Evolutionary conservation across 805 yeast genomes (phyloP).

Genomic region (Zygosaccharomyces lentus): DNA sequence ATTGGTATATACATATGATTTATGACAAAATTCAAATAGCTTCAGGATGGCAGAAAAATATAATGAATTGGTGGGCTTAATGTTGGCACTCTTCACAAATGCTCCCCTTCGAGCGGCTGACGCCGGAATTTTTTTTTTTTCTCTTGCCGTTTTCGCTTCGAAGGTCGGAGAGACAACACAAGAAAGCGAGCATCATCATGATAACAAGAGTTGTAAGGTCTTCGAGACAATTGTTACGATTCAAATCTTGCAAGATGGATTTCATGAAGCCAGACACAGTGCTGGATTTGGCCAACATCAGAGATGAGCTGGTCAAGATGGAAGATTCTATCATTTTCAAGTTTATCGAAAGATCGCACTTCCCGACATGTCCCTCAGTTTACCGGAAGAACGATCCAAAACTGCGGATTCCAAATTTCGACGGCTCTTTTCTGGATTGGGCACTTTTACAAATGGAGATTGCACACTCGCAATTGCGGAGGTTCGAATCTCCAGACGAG

Average conservation of each 20-base stretch:
- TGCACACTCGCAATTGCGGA: slow-evolving; percentile 71
- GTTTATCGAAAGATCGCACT: slow-evolving; percentile 90
- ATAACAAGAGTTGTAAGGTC: neutral
- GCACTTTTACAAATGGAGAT: slow-evolving; percentile 69
- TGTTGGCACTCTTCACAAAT: too few relatives aligned
- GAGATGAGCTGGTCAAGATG: slow-evolving; percentile 83
- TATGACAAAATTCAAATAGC: neutral
- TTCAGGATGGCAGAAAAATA: neutral
- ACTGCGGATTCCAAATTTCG: slow-evolving; percentile 58
- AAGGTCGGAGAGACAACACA: neutral
- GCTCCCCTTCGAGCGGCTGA: neutral
- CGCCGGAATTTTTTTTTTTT: neutral
- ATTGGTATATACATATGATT: neutral
- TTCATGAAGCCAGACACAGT: slow-evolving; percentile 80
- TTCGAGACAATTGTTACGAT: neutral
- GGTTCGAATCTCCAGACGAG: slow-evolving; percentile 95
- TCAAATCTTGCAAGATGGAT: slow-evolving; percentile 50
- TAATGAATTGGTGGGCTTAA: neutral
- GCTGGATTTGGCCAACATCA: slow-evolving; percentile 72
- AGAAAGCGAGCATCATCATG: neutral
- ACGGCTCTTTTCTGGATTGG: slow-evolving; percentile 88
- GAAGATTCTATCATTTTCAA: slow-evolving; percentile 94
- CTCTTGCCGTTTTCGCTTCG: neutral
- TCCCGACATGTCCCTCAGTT: slow-evolving; percentile 67
- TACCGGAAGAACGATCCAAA: slow-evolving; percentile 50